These are phyloP conservation scores for Terana coerulea DNA, from an alignment of 768 basidiomycete genomes.

Conservation along the genomic window DNA sequence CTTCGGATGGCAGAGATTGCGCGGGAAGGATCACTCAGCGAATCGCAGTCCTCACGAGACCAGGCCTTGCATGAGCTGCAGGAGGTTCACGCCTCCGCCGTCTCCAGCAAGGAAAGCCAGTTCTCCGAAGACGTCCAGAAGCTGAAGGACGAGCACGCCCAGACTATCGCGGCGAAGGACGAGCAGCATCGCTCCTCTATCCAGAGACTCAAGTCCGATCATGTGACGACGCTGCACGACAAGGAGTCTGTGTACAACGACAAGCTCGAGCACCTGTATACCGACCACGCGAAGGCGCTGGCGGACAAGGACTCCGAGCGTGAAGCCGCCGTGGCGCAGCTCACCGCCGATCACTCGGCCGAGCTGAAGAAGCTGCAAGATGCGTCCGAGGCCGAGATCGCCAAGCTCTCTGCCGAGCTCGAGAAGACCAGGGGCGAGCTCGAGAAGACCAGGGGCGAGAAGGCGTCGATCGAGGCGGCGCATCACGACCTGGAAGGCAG, in stretches of 20 bases:
- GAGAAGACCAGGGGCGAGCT: conserved; percentile 43
- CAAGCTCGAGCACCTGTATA: conserved; percentile 52
- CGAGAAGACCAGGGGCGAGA: conserved; percentile 10
- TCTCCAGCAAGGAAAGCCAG: conserved; percentile 61
- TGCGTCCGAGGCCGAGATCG: conserved; percentile 49
- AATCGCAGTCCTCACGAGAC: conserved; percentile 67
- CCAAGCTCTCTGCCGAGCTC: conserved; percentile 42
- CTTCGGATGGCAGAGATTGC: conserved; percentile 73
- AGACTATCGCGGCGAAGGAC: conserved; percentile 48
- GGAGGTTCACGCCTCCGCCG: conserved; percentile 66
- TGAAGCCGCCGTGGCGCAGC: conserved; percentile 47
- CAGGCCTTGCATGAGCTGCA: conserved; percentile 61
- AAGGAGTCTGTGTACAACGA: conserved; percentile 64
- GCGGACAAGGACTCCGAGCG: conserved; percentile 59
- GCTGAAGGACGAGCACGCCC: conserved; percentile 60
- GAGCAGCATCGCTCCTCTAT: conserved; percentile 56
- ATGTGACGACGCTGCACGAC: conserved; percentile 51
- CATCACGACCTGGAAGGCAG: conserved; percentile 47
- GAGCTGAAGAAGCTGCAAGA: conserved; percentile 49
- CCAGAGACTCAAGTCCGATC: conserved; percentile 58
- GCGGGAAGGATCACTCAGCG: conserved; percentile 67
- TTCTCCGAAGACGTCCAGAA: conserved; percentile 64
- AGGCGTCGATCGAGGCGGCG: conserved; percentile 31
- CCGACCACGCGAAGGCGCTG: conserved; percentile 53
- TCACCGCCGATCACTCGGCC: conserved; percentile 56